These are phyloP conservation scores for Penicillium digitatum DNA, from an alignment of 2,329 filamentous ascomycete genomes.

Conservation along the genomic window DNA sequence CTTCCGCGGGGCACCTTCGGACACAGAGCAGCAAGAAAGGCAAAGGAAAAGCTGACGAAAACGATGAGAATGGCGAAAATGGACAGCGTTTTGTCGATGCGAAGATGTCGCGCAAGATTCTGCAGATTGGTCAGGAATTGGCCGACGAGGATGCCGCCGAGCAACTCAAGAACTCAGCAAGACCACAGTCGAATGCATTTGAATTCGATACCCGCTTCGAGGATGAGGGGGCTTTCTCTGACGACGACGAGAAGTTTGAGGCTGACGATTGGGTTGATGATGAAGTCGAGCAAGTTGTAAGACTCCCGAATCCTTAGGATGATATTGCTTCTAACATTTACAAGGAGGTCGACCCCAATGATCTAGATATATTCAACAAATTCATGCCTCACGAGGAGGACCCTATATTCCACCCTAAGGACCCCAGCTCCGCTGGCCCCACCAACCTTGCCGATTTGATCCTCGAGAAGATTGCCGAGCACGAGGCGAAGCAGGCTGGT, in stretches of 20 bases:
- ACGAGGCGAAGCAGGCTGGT: constrained; percentile 65
- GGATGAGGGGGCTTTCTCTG: constrained; percentile 49
- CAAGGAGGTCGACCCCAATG: constrained; percentile 78
- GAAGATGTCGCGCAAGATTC: constrained; percentile 80
- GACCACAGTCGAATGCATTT: constrained; percentile 61
- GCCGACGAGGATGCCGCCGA: constrained; percentile 72
- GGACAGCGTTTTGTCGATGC: constrained; percentile 76
- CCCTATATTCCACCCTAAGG: constrained; percentile 63
- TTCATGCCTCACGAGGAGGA: constrained; percentile 77
- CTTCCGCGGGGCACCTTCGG: constrained; percentile 66
- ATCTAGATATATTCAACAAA: constrained; percentile 84
- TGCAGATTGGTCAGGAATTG: constrained; percentile 84
- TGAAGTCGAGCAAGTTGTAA: constrained; percentile 49
- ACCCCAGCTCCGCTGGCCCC: constrained; percentile 46
- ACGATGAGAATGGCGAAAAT: constrained; percentile 55
- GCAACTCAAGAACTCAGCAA: constrained; percentile 36
- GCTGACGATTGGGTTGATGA: constrained; percentile 72
- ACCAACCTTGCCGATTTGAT: constrained; percentile 92
- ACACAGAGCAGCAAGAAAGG: constrained; percentile 68
- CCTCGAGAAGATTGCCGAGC: constrained; percentile 85
- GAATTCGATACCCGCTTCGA: constrained; percentile 74
- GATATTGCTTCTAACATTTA: constrained; percentile 10
- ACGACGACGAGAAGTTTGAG: constrained; percentile 52
- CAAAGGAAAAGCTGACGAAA: constrained; percentile 55
- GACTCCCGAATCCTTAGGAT: constrained; percentile 6